Evolutionary conservation across 2,329 filamentous ascomycete species (phyloP), one percentile per base, ranked within the genome.

Genomic region (Dothidotthia symphoricarpi): DNA sequence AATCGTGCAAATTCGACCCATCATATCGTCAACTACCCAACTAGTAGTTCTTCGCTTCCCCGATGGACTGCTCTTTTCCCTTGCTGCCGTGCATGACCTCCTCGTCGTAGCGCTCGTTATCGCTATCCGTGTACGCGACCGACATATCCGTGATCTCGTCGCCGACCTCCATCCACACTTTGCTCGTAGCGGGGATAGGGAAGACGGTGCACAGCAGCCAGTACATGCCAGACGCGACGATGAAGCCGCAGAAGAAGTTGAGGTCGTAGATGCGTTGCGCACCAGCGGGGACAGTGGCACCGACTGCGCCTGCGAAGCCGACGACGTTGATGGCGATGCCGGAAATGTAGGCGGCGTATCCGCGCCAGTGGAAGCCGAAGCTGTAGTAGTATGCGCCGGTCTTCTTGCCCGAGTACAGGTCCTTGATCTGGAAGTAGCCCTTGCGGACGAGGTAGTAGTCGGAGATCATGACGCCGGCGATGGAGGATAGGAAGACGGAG

Each of bases 241-340:
- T 73, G 61, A 95, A 90, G 0, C 90, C 90, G 28, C 78, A 78
- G 64, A 96, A 94, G 72, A 90, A 96, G 67, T 95, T 95, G 54
- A 96, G 60, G 50, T 89, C 86, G 73, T 95, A 96, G 43, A 96
- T 81, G 60, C 94, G 94, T 1, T 77, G 81, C 0, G 91, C 90
- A 1, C 85, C 89, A 5, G 79, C 72, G 0, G 91, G 90, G 0
- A 95, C 88, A 0, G 69, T 60, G 14, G 63, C 67, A 1, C 88
- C 88, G 16, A 95, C 78, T 0, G 86, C 88, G 3, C 88, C 89
- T 1, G 82, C 88, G 51, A 96, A 96, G 0, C 90, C 90, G 4
- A 95, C 88, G 3, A 96, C 86, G 54, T 95, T 95, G 73, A 95
- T 84, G 4, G 93, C 63, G 45, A 95, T 94, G 10, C 89, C 89